These are phyloP conservation scores for Cordyceps militaris DNA, from an alignment of 2,329 filamentous ascomycete species.

Conservation along the genomic window DNA sequence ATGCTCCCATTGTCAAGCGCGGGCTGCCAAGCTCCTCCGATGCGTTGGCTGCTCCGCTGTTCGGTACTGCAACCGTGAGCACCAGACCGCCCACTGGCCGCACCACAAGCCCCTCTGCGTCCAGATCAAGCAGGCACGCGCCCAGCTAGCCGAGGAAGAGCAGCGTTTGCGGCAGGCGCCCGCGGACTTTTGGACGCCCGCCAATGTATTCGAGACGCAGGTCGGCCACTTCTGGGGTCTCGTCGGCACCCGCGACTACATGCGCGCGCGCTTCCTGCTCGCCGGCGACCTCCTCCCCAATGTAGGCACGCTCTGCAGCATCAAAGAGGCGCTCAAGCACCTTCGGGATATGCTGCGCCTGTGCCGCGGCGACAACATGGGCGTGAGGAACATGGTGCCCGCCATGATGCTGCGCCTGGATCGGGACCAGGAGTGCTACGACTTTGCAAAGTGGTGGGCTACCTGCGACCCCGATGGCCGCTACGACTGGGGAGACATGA, in stretches of 20 bases:
- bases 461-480: slow-evolving; percentile 12
- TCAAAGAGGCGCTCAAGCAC: slow-evolving; percentile 32
- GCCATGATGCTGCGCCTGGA: slow-evolving; percentile 37
- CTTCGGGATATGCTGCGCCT: slow-evolving; percentile 38
- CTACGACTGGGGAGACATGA: slow-evolving; percentile 19
- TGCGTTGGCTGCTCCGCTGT: slow-evolving; percentile 37
- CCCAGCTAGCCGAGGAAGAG: slow-evolving; percentile 29
- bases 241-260: slow-evolving; percentile 35
- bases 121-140: slow-evolving; percentile 25
- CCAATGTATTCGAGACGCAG: slow-evolving; percentile 30
- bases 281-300: slow-evolving; percentile 25
- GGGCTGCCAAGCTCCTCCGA: slow-evolving; percentile 21
- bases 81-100: slow-evolving; percentile 32
- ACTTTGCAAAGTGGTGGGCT: slow-evolving; percentile 32
- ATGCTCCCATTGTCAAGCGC: not conserved
- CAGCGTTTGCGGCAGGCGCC: slow-evolving; percentile 27
- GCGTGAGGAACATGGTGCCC: slow-evolving; percentile 34
- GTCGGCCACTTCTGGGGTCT: slow-evolving; percentile 38
- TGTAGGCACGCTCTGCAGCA: slow-evolving; percentile 25
- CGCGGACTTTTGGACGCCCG: slow-evolving; percentile 20
- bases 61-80: slow-evolving; percentile 38
- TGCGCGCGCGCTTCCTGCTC: slow-evolving; percentile 26
- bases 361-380: slow-evolving; percentile 37
- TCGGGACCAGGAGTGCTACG: slow-evolving; percentile 43
- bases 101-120: slow-evolving; percentile 35